Percentiles rank a stretch among this genome's conserved stretches.
These are phyloP conservation scores for Tritrichomonas foetus DNA, from an alignment of 208 protist species.

Conservation along the genomic window DNA sequence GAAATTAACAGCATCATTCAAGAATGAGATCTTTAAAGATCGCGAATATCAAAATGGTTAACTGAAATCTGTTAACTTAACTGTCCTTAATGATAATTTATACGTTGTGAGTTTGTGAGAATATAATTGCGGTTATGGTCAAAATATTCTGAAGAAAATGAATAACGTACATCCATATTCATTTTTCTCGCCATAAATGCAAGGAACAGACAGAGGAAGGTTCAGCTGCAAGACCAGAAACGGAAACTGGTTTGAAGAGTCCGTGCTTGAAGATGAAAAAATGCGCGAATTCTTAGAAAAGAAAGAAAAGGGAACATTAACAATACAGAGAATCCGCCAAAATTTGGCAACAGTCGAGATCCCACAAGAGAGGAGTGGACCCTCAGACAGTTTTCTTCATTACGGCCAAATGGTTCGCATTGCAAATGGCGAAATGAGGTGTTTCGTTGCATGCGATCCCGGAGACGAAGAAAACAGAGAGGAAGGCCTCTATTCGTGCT, in stretches of 20 bases:
- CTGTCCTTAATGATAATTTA: too few relatives aligned
- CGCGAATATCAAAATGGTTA: too few relatives aligned
- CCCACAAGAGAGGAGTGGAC: background rate
- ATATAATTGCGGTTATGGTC: too few relatives aligned
- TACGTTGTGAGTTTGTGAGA: too few relatives aligned
- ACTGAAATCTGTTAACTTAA: too few relatives aligned
- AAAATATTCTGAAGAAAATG: too few relatives aligned
- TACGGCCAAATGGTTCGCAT: background rate
- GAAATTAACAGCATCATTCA: too few relatives aligned
- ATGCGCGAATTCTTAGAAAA: conserved; percentile 37
- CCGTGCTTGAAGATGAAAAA: background rate
- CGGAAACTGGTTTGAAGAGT: conserved; percentile 35
- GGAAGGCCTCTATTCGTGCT: background rate
- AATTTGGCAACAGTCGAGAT: background rate
- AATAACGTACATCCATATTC: too few relatives aligned
- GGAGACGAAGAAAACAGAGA: background rate
- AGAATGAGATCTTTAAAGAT: too few relatives aligned
- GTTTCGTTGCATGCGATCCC: background rate
- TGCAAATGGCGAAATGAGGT: background rate
- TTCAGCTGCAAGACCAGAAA: background rate
- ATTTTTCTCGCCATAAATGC: too few relatives aligned
- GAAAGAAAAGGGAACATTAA: background rate
- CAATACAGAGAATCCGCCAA: conserved; percentile 14
- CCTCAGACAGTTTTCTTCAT: background rate
- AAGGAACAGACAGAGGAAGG: background rate